Evolutionary conservation across 257 asterid species (phyloP), one percentile per base, ranked within the genome.

Genomic region (Perilla frutescens): DNA sequence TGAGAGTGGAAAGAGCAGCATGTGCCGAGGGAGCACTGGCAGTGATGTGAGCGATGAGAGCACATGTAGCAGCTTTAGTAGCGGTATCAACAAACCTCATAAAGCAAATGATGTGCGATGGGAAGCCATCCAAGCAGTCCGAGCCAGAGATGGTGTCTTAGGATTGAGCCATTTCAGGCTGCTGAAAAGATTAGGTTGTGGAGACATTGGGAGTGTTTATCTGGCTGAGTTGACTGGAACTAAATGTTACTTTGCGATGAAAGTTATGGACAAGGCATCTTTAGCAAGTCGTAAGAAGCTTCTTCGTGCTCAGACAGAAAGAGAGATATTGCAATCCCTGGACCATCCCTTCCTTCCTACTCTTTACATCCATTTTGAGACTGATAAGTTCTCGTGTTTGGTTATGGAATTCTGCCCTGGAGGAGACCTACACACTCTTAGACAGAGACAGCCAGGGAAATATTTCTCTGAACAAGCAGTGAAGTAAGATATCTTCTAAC

Each of bases 301-400:
- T 70, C 78, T 85, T 58, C 89, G 89, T 62, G 85, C 89, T 41
- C 89, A 85, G 76, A 80, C 87, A 8, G 89, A 85, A 73, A 62
- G 89, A 65, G 89, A 82, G 72, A 85, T 85, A 72, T 60, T 85
- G 11, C 85, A 82, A 70, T 85, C 87, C 34, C 74, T 85, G 15
- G 89, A 85, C 66, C 89, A 85, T 59, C 89, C 89, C n/a, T 85
- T 85, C 76, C 85, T 85, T 72, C 89, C 89, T 4, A 81, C 87
- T 9, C 84, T 85, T 13, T 82, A 82, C 75, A 14, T 71, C 56
- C 86, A 84, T 77, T 84, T 84, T 12, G 87, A 84, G 74, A 84
- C 87, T 3, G 87, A 84, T 58, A 81, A 81, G 54, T 84, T 84
- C 74, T 81, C 86, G 4, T 84, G 88, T 60, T 77, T 84, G 84